A percentile compares a stretch with the other conserved stretches of the same genome.
phyloP scores from a whole-genome alignment of 179 eudicot genomes.

The Beta corolliflora region DNA sequence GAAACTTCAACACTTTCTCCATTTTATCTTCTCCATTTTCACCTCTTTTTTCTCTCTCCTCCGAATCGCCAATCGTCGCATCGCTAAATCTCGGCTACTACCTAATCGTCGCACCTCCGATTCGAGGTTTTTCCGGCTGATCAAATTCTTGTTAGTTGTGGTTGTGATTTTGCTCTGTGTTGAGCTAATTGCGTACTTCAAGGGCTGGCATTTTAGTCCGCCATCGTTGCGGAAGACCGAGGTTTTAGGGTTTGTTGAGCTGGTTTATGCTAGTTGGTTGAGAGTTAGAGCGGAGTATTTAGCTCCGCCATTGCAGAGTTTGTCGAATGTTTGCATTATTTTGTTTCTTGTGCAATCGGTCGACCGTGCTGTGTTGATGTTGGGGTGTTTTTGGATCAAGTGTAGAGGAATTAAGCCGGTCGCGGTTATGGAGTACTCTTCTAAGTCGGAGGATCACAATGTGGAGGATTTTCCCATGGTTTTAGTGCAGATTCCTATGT shows the following conservation, averaged over 20 bases:
- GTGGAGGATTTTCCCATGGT: slow-evolving; percentile 81
- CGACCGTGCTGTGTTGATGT: slow-evolving; percentile 67
- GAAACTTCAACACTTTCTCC: slow-evolving; percentile 53
- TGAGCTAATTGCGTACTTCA: slow-evolving; percentile 72
- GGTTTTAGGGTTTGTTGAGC: slow-evolving; percentile 59
- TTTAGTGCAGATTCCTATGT: slow-evolving; percentile 92
- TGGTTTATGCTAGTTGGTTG: slow-evolving; percentile 70
- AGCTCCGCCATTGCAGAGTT: slow-evolving; percentile 72
- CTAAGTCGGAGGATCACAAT: slow-evolving; percentile 20
- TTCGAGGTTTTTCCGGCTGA: slow-evolving; percentile 49
- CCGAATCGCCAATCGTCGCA: slow-evolving; percentile 59
- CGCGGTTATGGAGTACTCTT: slow-evolving; percentile 47
- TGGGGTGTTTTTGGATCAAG: slow-evolving; percentile 84
- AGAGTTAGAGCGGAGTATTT: slow-evolving; percentile 62
- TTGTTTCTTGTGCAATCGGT: slow-evolving; percentile 77
- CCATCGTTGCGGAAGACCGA: slow-evolving; percentile 52
- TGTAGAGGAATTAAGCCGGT: slow-evolving; percentile 66
- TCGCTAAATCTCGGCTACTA: slow-evolving; percentile 26
- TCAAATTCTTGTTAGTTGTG: slow-evolving; percentile 45
- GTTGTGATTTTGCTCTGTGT: slow-evolving; percentile 46
- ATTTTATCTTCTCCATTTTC: slow-evolving; percentile 42
- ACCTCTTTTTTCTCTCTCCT: slow-evolving; percentile 39
- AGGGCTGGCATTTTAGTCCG: slow-evolving; percentile 93
- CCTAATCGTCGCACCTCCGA: slow-evolving; percentile 21
- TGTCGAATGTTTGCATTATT: slow-evolving; percentile 73